Evolutionary conservation across 2,329 filamentous ascomycete species (phyloP), one percentile per base, ranked within the genome.

Genomic region (Rutstroemia sp.): DNA sequence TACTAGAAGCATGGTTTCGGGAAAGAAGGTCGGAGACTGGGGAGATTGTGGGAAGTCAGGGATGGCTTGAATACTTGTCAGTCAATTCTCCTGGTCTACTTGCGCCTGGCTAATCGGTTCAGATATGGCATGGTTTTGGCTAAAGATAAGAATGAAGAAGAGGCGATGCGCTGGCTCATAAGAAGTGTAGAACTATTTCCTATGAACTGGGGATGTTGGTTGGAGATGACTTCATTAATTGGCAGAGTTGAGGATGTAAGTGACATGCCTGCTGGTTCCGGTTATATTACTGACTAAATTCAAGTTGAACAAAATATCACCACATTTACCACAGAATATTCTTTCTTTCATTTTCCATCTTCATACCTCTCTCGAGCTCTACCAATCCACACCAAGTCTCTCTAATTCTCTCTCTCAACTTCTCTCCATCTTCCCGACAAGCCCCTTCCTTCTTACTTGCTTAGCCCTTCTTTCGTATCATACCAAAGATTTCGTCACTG

Each of bases 191-290:
- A 95, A 69, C 75, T 90, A 42, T 95, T 91, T 66, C 89, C 91
- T 1, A 96, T 92, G 81, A 96, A 97, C 69, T 99, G 94, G 94
- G 90, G 91, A 7, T 92, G 91, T 60, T 99, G 94, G 94, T 80
- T 94, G 58, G 94, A 99, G 73, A 82, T 99, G 71, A 89, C 88
- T 4, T 85, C 85, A 41, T 77, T 97, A 25, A 82, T 96, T 58
- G 82, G 83, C 38, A 85, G 87, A 37, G 79, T 87, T 8, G 91
- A 96, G 71, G 90, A 96, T 72, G 87, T 94, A 72, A 72, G 83
- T 75, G 21, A 42, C 5, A 5, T 12, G 7, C 18, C 8, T 39
- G 7, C 38, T 12, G 39, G 50, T 41, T 21, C 42, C 16, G 39
- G 38, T 52, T 16, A 25, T 25, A 14, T 27, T 48, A 54, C 72